Evolutionary conservation across 495 filamentous ascomycete species (phyloP), one percentile per base, ranked within the genome.

Genomic region (Penicillium taxi): DNA sequence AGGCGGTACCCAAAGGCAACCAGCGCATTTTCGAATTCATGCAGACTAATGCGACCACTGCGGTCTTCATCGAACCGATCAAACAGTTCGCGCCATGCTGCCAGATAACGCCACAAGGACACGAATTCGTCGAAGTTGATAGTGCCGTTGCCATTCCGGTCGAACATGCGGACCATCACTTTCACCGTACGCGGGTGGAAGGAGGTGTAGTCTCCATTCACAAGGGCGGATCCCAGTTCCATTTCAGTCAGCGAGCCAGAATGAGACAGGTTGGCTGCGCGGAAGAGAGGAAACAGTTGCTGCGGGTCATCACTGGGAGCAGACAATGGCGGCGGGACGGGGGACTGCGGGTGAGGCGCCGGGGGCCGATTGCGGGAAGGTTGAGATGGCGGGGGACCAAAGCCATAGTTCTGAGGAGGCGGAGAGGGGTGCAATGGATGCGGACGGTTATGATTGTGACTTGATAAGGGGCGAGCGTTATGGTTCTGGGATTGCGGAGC

Each of bases 121-220:
- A 67, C 91, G 49, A 98, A 98, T 61, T 98, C 91, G 45, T 94
- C 81, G 56, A 95, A 98, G 32, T 78, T 84, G 53, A 98, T 94
- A 5, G 78, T 84, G 30, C 90, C 88, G 37, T 75, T 82, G 39
- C 84, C 81, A 65, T 95, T 83, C 5, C 64, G 57, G 65, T 96
- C 91, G 63, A 98, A 98, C 91, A 96, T 96, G 54, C 74, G 78
- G 43, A 96, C 95, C 91, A 98, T 96, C 86, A 95, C 93, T 42
- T 82, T 81, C 39, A 98, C 86, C 2, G 91, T 98, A 47, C 94
- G 84, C n/a, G 81, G 78, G 63, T 98, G 93, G 58, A 98, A 98
- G 4, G 82, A 74, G 4, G 85, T 82, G 72, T 80, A 96, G 67
- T 98, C 91, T 27, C 87, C 90, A 58, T 98, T 98, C 26, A 98